A percentile compares a stretch with the other conserved stretches of the same genome.
These are phyloP conservation scores for Pseudisothecium myosuroides DNA, from an alignment of 225 moss, liverwort and hornwort species.

Conservation along the genomic window DNA sequence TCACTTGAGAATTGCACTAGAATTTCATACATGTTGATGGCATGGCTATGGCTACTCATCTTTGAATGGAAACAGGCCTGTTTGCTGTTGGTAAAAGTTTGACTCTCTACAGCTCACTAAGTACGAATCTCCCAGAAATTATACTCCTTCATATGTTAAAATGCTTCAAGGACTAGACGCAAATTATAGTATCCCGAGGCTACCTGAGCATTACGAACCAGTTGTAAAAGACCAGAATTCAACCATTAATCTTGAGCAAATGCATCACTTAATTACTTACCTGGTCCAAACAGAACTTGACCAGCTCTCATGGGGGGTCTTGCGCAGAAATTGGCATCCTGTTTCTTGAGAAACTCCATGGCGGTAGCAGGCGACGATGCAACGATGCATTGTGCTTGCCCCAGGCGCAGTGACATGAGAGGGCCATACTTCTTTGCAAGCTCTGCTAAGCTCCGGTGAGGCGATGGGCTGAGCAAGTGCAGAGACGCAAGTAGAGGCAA, in stretches of 20 bases:
- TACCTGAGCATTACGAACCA: background rate
- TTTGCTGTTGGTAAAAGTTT: background rate
- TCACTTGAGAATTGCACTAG: background rate
- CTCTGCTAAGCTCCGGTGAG: background rate
- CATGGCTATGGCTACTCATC: no score
- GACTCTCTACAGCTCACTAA: background rate
- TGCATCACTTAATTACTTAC: background rate
- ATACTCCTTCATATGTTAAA: background rate
- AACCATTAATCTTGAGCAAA: no score
- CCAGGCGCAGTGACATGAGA: background rate
- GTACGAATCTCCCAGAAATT: background rate
- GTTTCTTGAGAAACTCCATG: constrained; percentile 7
- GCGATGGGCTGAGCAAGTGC: background rate
- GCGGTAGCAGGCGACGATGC: background rate
- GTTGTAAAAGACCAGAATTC: background rate
- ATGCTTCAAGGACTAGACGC: background rate
- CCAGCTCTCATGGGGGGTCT: background rate
- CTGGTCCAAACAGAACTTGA: background rate
- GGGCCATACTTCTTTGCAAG: background rate
- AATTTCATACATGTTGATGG: background rate
- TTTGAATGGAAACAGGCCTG: no score
- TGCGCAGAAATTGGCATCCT: background rate
- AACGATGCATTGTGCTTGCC: background rate
- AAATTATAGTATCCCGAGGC: background rate
- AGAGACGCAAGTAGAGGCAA: background rate